Percentiles rank a stretch among this genome's conserved stretches.
phyloP scores from a whole-genome alignment of 139 green algal species.

The Chlamydomonas sp. region DNA sequence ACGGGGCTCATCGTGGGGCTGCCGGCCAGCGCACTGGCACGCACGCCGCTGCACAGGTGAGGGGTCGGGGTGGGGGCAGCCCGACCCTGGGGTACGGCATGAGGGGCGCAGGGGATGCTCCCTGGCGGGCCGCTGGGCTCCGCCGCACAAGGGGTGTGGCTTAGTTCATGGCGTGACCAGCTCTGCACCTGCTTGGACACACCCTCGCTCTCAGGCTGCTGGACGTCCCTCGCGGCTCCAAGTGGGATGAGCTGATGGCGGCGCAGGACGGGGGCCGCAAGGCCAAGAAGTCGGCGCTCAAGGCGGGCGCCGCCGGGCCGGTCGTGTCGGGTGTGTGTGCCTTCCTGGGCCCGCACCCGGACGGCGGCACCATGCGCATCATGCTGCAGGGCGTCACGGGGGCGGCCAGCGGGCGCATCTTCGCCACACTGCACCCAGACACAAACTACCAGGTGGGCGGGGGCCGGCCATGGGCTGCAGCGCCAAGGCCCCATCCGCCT shows the following conservation, averaged over 20 bases:
- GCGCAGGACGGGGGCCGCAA: background rate
- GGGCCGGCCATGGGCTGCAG: background rate
- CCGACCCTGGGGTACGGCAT: too few relatives aligned
- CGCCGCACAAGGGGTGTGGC: background rate
- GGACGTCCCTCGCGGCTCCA: background rate
- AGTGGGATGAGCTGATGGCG: slow-evolving; percentile 25
- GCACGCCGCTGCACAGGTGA: background rate
- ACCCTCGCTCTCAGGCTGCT: background rate
- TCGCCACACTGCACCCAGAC: slow-evolving; percentile 23
- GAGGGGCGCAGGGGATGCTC: background rate
- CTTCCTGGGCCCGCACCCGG: slow-evolving; percentile 34
- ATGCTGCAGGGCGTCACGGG: slow-evolving; percentile 24
- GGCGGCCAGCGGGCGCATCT: background rate
- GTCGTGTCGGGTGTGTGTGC: background rate
- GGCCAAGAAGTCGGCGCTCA: slow-evolving; percentile 14
- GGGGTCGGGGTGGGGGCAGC: background rate
- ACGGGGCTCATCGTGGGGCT: background rate
- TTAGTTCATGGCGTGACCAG: background rate
- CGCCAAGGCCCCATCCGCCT: too few relatives aligned
- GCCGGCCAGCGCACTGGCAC: background rate
- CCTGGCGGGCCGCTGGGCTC: background rate
- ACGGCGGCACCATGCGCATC: slow-evolving; percentile 37
- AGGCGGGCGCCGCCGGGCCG: background rate
- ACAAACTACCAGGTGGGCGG: slow-evolving; percentile 7
- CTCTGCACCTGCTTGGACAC: background rate